phyloP scores from a whole-genome alignment of 31 red algal species.

The Pterothamnion heteromorphum region DNA sequence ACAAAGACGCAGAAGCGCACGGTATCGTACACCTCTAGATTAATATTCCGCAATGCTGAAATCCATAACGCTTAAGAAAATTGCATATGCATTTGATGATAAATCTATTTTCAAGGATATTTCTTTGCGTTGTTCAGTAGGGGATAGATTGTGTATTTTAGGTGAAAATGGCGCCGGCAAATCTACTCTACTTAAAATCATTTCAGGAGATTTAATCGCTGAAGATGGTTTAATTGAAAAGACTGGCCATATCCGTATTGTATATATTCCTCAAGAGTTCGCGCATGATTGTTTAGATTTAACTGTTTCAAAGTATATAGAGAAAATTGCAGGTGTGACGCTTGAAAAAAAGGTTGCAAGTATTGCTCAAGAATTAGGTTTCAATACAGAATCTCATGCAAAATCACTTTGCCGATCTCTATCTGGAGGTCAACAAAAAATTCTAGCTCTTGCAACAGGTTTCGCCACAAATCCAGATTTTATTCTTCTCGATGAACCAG shows the following conservation, averaged over 20 bases:
- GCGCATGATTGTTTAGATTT: constrained; percentile 64
- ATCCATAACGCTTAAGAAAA: too few species aligned
- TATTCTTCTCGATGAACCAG: constrained; percentile 88
- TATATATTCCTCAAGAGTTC: constrained; percentile 79
- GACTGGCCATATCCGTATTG: constrained; percentile 73
- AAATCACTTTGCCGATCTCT: constrained; percentile 24
- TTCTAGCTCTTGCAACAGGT: constrained; percentile 87
- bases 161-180: constrained; percentile 90
- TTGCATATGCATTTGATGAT: too few species aligned
- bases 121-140: too few species aligned
- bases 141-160: not conserved
- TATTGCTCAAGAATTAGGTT: constrained; percentile 65
- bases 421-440: constrained; percentile 80
- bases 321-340: constrained; percentile 62
- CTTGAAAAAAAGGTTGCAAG: constrained; percentile 66
- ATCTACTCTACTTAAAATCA: constrained; percentile 86
- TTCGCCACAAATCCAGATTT: constrained; percentile 78
- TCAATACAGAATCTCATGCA: constrained; percentile 61
- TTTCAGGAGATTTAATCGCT: constrained; percentile 65
- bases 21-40: too few species aligned
- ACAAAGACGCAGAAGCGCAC: too few species aligned
- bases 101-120: too few species aligned
- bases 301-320: constrained; percentile 56
- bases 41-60: too few species aligned
- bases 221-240: constrained; percentile 69